phyloP scores from a whole-genome alignment of 108 stramenopile species.

The Chaetoceros muelleri region DNA sequence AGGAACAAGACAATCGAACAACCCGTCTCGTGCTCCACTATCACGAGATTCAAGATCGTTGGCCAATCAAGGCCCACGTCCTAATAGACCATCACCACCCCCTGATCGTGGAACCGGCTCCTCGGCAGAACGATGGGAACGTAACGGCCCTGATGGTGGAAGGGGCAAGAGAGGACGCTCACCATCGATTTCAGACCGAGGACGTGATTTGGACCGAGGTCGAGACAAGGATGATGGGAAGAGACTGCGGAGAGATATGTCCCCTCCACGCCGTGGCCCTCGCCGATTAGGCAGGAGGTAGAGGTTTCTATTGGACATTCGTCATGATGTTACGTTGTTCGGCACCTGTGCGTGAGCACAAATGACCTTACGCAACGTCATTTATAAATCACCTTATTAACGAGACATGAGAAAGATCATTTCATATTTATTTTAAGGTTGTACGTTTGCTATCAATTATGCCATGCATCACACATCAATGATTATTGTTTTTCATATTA shows the following conservation, averaged over 20 bases:
- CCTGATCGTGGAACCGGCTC: not conserved
- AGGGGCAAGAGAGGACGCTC: not conserved
- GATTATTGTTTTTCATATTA: too few species aligned
- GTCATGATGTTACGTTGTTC: too few species aligned
- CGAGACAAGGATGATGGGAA: not conserved
- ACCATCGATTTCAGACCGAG: not conserved
- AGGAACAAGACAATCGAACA: not conserved
- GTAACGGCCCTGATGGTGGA: not conserved
- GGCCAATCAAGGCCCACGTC: not conserved
- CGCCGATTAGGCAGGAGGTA: not conserved
- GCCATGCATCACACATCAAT: too few species aligned
- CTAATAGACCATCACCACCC: not conserved
- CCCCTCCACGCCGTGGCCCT: not conserved
- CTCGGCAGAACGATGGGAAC: not conserved
- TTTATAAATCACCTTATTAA: too few species aligned
- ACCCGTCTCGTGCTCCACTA: not conserved
- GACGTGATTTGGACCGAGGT: not conserved
- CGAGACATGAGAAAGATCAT: too few species aligned
- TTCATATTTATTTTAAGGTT: too few species aligned
- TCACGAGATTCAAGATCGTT: not conserved
- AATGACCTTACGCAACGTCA: too few species aligned
- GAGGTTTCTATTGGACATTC: too few species aligned
- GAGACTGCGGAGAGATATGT: not conserved
- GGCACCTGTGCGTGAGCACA: too few species aligned
- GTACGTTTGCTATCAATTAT: too few species aligned